These are phyloP conservation scores for Neonectria coccinea DNA, from an alignment of 2,329 filamentous ascomycete genomes.

Conservation along the genomic window DNA sequence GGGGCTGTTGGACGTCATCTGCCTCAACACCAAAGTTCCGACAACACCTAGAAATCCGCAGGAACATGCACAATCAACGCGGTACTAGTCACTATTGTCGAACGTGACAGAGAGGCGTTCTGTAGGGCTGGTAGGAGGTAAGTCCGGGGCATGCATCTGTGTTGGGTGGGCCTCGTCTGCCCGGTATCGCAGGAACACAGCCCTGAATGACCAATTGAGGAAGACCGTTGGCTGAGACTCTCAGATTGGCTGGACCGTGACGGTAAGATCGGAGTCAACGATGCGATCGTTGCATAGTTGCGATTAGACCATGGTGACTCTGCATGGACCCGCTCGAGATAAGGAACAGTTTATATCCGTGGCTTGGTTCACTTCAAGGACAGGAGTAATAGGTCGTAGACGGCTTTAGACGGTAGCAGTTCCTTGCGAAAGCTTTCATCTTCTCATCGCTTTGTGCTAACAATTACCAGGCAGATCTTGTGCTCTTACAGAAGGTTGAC, in stretches of 20 bases:
- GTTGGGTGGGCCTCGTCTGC: constrained; percentile 4
- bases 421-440: not conserved
- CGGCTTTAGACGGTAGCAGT: too few species aligned
- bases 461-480: too few species aligned
- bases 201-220: not conserved
- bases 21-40: not conserved
- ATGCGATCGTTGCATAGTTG: too few species aligned
- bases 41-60: not conserved
- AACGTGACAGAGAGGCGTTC: not conserved
- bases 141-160: constrained; percentile 5
- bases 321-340: too few species aligned
- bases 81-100: not conserved
- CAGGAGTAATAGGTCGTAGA: too few species aligned
- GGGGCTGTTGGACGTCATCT: not conserved
- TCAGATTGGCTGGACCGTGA: not conserved
- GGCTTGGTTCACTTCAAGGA: too few species aligned
- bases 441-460: too few species aligned
- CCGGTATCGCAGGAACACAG: not conserved
- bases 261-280: too few species aligned
- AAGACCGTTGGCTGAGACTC: not conserved
- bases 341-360: too few species aligned
- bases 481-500: too few species aligned
- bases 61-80: not conserved
- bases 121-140: constrained; percentile 12
- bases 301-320: too few species aligned